Percentiles rank a stretch among this genome's conserved stretches.
Conservation (phyloP, 2,329 filamentous ascomycete species). For the Phialocephala subalpina region DNA sequence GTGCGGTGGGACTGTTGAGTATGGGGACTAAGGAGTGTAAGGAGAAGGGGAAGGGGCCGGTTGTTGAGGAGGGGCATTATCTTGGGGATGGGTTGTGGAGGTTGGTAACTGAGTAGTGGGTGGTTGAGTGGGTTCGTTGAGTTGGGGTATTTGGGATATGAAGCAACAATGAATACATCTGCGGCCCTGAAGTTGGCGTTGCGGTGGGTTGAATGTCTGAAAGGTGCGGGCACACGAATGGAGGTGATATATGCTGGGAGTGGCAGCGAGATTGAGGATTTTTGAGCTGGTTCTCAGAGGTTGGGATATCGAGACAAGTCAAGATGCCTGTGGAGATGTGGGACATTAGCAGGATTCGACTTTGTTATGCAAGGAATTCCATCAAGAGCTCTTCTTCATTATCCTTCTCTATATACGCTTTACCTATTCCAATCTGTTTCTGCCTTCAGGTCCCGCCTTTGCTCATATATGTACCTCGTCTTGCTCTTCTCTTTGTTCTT, state of each 20-base stretch:
- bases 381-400: too few species aligned
- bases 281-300: not conserved
- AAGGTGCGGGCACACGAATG: not conserved
- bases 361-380: too few species aligned
- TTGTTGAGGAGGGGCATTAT: constrained; percentile 93
- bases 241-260: not conserved
- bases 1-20: constrained; percentile 84
- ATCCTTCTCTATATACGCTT: too few species aligned
- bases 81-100: constrained; percentile 93
- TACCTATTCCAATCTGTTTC: too few species aligned
- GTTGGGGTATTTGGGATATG: not conserved
- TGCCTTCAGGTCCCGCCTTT: too few species aligned
- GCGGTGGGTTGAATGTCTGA: not conserved
- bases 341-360: too few species aligned
- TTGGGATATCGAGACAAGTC: not conserved
- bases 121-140: not conserved
- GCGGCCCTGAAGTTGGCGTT: not conserved
- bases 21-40: constrained; percentile 91
- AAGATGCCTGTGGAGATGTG: not conserved
- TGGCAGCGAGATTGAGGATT: not conserved
- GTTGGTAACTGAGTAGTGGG: constrained; percentile 41
- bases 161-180: not conserved
- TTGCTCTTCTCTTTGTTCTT: too few species aligned
- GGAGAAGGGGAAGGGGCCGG: constrained; percentile 91
- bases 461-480: not conserved